phyloP scores from a whole-genome alignment of 2,329 filamentous ascomycete genomes.

The Penicillium aurantiogriseum region DNA sequence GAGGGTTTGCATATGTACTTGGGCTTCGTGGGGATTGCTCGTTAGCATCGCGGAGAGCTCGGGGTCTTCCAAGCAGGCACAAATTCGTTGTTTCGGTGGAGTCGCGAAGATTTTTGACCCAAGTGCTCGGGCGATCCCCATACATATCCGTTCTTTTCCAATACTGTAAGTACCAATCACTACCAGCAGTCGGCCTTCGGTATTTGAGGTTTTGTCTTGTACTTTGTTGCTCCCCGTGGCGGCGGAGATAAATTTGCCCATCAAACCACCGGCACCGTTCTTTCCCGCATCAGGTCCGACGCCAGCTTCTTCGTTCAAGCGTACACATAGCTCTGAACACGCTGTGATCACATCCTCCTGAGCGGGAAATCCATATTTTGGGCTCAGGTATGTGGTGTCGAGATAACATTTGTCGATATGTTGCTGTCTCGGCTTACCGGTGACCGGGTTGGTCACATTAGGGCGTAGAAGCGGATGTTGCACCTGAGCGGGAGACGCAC shows the following conservation, averaged over 20 bases:
- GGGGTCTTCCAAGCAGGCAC: conserved; percentile 77
- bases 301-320: conserved; percentile 64
- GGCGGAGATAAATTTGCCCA: conserved; percentile 61
- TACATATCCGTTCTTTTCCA: conserved; percentile 92
- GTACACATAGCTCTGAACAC: conserved; percentile 84
- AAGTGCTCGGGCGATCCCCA: conserved; percentile 84
- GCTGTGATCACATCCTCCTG: conserved; percentile 84
- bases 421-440: conserved; percentile 72
- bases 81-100: conserved; percentile 77
- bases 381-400: conserved; percentile 95
- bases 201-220: conserved; percentile 30
- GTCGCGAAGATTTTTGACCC: conserved; percentile 87
- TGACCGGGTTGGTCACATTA: conserved; percentile 66
- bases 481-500: conserved; percentile 82
- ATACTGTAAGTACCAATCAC: conserved; percentile 97
- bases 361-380: conserved; percentile 88
- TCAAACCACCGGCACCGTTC: conserved; percentile 55
- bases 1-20: conserved; percentile 96
- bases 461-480: conserved; percentile 78
- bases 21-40: conserved; percentile 73
- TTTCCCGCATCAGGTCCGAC: conserved; percentile 58
- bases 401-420: conserved; percentile 94
- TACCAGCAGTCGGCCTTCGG: conserved; percentile 72
- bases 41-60: conserved; percentile 79
- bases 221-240: conserved; percentile 35